Evolutionary conservation across 768 basidiomycete species (phyloP).

Genomic region (Pisolithus orientalis): DNA sequence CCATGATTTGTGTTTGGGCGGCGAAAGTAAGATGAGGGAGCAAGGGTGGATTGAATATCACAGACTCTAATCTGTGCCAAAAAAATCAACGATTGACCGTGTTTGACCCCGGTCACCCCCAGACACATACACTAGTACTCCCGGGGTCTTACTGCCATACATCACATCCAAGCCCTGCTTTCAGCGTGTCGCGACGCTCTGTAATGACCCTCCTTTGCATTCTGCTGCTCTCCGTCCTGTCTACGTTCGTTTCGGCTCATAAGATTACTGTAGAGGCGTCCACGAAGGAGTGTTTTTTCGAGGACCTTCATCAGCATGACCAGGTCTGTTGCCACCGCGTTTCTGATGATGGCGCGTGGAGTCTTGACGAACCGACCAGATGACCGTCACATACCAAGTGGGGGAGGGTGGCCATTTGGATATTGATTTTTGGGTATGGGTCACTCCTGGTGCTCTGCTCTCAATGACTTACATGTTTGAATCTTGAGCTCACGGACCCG

Average conservation of each 20-base stretch:
- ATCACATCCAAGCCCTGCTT: not conserved
- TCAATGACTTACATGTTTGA: constrained; percentile 1
- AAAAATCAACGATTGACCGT: constrained; percentile 18
- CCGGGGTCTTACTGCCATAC: no score
- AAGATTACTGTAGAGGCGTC: constrained; percentile 71
- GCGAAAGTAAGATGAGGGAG: constrained; percentile 9
- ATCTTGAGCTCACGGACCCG: constrained; percentile 73
- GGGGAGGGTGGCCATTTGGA: constrained; percentile 95
- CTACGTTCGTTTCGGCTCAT: constrained; percentile 47
- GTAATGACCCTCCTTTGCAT: constrained; percentile 36
- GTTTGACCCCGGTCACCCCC: constrained; percentile 8
- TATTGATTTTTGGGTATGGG: constrained; percentile 90
- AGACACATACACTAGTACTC: not conserved
- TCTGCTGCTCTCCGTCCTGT: constrained; percentile 29
- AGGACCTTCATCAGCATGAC: constrained; percentile 88
- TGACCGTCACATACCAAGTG: constrained; percentile 99
- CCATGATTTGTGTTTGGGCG: constrained; percentile 34
- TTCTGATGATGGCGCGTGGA: not conserved
- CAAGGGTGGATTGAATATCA: constrained; percentile 1
- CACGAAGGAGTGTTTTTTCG: constrained; percentile 93
- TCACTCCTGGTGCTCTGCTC: not conserved
- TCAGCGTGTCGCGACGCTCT: not conserved
- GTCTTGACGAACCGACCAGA: constrained; percentile 41
- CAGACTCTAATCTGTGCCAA: not conserved
- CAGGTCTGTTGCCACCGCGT: constrained; percentile 43